Evolutionary conservation across 805 yeast genomes (phyloP).

Genomic region (Komagataella ulmi): DNA sequence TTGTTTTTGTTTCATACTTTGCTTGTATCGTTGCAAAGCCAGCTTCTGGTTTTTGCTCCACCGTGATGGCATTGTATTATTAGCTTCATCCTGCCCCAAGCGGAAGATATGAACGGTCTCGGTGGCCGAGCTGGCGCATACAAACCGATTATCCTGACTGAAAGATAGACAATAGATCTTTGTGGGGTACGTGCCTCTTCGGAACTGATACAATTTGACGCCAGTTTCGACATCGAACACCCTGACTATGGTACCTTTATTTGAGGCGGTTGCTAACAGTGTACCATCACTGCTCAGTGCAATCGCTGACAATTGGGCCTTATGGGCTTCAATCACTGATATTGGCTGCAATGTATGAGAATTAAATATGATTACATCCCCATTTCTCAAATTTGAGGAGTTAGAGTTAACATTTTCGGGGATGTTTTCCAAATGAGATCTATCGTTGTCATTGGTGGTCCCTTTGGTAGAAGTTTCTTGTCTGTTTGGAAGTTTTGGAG

Average conservation of each 20-base stretch:
- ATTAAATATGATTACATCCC: conserved; percentile 77
- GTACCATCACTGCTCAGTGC: conserved; percentile 67
- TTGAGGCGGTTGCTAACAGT: conserved; percentile 82
- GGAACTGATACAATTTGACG: conserved; percentile 56
- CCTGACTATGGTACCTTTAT: conserved; percentile 81
- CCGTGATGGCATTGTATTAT: conserved; percentile 15
- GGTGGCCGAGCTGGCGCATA: conserved; percentile 80
- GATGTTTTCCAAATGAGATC: not conserved
- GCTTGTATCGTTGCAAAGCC: not conserved
- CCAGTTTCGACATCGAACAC: conserved; percentile 72
- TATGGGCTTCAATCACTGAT: conserved; percentile 84
- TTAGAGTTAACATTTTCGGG: not conserved
- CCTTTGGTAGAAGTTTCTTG: not conserved
- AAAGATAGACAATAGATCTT: conserved; percentile 72
- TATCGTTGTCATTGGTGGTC: not conserved
- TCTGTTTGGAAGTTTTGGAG: conserved; percentile 35
- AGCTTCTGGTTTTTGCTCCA: conserved; percentile 8
- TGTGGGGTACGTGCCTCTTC: conserved; percentile 86
- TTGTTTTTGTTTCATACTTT: not conserved
- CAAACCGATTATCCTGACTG: conserved; percentile 58
- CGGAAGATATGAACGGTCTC: conserved; percentile 90
- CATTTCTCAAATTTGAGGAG: conserved; percentile 23
- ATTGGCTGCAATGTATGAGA: conserved; percentile 65
- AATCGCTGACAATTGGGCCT: conserved; percentile 60
- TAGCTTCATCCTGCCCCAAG: conserved; percentile 35